These are phyloP conservation scores for Berkeleyomyces basicola DNA, from an alignment of 2,329 filamentous ascomycete species.

Conservation along the genomic window DNA sequence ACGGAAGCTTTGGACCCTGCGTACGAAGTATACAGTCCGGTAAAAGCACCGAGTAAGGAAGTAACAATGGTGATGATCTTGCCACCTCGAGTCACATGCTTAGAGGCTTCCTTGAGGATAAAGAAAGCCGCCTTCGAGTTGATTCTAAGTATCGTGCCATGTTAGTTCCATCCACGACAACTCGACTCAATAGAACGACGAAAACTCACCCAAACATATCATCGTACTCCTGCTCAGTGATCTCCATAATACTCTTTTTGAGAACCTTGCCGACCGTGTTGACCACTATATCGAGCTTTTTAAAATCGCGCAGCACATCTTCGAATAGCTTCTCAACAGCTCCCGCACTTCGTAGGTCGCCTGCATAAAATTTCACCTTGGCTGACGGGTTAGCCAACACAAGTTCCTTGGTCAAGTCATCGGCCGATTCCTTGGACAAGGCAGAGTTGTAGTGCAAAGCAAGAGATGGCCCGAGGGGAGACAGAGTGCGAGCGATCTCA, in stretches of 20 bases:
- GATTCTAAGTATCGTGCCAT: conserved; percentile 18
- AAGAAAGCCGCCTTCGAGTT: conserved; percentile 31
- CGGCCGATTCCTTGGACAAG: conserved; percentile 23
- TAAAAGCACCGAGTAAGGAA: conserved; percentile 29
- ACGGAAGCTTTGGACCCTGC: conserved; percentile 27
- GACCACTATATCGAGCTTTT: conserved; percentile 31
- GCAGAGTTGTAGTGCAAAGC: conserved; percentile 39
- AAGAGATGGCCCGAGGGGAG: conserved; percentile 37
- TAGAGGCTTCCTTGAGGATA: conserved; percentile 27
- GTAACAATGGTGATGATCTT: conserved; percentile 32
- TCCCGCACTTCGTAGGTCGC: conserved; percentile 25
- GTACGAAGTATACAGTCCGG: conserved; percentile 28
- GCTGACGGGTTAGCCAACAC: conserved; percentile 19
- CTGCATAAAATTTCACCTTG: conserved; percentile 27
- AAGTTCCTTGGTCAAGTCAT: conserved; percentile 23
- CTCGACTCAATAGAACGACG: neutral
- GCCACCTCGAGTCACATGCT: conserved; percentile 27
- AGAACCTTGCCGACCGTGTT: conserved; percentile 34
- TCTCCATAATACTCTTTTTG: conserved; percentile 29
- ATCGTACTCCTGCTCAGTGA: conserved; percentile 30
- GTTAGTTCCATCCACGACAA: neutral
- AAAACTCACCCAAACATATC: conserved; percentile 28
- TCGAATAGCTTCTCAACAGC: conserved; percentile 27
- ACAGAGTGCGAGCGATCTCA: conserved; percentile 40
- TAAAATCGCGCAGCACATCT: conserved; percentile 25